A percentile compares a stretch with the other conserved stretches of the same genome.
Conservation (phyloP, 768 basidiomycete genomes). For the Hygrophorus russula region DNA sequence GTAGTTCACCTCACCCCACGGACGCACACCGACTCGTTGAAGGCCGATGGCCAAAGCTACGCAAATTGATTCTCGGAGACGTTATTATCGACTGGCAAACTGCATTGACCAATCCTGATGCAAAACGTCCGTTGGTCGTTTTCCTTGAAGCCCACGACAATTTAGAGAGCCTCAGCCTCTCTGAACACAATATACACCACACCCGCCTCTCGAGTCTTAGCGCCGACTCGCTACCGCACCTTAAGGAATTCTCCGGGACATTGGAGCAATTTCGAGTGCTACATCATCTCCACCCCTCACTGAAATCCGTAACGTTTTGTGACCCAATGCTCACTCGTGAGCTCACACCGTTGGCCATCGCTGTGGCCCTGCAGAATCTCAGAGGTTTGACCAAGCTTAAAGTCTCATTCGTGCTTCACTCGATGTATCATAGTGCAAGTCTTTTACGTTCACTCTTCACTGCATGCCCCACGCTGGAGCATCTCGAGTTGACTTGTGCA, state of each 20-base stretch:
- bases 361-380: slow-evolving; percentile 46
- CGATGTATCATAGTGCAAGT: slow-evolving; percentile 64
- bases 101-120: slow-evolving; percentile 21
- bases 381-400: slow-evolving; percentile 45
- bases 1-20: slow-evolving; percentile 39
- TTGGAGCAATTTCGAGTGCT: slow-evolving; percentile 57
- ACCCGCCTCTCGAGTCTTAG: slow-evolving; percentile 39
- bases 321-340: slow-evolving; percentile 62
- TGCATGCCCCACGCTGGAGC: slow-evolving; percentile 52
- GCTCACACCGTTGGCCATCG: slow-evolving; percentile 49
- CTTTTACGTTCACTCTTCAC: slow-evolving; percentile 55
- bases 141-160: slow-evolving; percentile 59
- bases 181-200: slow-evolving; percentile 41
- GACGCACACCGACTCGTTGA: slow-evolving; percentile 44
- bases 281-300: slow-evolving; percentile 33
- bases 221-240: slow-evolving; percentile 30
- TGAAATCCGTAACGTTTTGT: slow-evolving; percentile 49
- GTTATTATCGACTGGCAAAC: slow-evolving; percentile 49
- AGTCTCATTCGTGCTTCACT: slow-evolving; percentile 59
- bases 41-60: slow-evolving; percentile 59
- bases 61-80: slow-evolving; percentile 51
- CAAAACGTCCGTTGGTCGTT: slow-evolving; percentile 47
- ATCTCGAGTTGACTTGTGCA: slow-evolving; percentile 55
- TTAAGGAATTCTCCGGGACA: slow-evolving; percentile 56
- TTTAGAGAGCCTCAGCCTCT: slow-evolving; percentile 39